Conservation (phyloP, 2,329 filamentous ascomycete genomes). For the Fusarium penzigii region DNA sequence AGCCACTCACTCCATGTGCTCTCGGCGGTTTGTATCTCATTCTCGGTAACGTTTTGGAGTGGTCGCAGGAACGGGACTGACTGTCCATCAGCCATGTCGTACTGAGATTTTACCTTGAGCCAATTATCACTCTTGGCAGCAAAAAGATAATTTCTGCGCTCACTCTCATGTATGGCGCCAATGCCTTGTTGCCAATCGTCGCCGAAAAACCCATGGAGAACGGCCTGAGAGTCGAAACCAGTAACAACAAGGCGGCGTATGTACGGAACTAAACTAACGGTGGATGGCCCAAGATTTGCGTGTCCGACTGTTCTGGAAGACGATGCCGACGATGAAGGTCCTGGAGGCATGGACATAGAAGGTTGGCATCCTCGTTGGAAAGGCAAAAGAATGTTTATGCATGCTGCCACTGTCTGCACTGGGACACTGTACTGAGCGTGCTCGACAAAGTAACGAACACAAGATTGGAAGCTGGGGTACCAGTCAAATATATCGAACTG, state of each 20-base stretch:
- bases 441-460: slow-evolving; percentile 88
- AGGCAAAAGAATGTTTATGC: slow-evolving; percentile 88
- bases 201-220: slow-evolving; percentile 97
- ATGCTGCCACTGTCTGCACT: slow-evolving; percentile 85
- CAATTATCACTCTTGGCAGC: slow-evolving; percentile 91
- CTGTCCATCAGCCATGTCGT: slow-evolving; percentile 84
- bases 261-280: slow-evolving; percentile 79
- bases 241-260: slow-evolving; percentile 88
- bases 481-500: slow-evolving; percentile 85
- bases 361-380: slow-evolving; percentile 64
- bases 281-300: slow-evolving; percentile 26
- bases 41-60: slow-evolving; percentile 72
- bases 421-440: slow-evolving; percentile 80
- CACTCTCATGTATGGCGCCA: slow-evolving; percentile 80
- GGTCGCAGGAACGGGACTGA: slow-evolving; percentile 85
- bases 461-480: slow-evolving; percentile 89
- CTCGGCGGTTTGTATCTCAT: slow-evolving; percentile 82
- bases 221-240: slow-evolving; percentile 80
- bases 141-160: slow-evolving; percentile 92
- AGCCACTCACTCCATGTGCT: slow-evolving; percentile 91
- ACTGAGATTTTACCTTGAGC: slow-evolving; percentile 85
- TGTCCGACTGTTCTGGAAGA: slow-evolving; percentile 28
- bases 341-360: slow-evolving; percentile 36
- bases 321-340: slow-evolving; percentile 28
- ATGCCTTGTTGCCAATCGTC: slow-evolving; percentile 84